Conservation (phyloP, 1,139 yeast species). For the Protomyces arabidopsidicola region DNA sequence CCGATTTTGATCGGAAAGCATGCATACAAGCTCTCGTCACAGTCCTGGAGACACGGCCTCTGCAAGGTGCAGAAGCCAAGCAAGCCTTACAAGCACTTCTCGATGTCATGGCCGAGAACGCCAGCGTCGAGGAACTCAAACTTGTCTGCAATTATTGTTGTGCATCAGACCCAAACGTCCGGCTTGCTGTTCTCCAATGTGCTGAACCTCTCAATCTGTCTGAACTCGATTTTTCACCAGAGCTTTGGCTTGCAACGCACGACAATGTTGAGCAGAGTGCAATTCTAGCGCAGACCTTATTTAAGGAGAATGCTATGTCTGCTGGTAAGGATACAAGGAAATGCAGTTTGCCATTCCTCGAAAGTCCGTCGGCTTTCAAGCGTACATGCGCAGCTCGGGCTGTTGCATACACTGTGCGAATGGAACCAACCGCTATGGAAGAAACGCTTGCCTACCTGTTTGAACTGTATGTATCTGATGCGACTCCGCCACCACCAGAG, state of each 20-base stretch:
- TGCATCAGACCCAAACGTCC: constrained; percentile 64
- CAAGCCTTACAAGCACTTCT: constrained; percentile 75
- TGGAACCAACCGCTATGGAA: constrained; percentile 75
- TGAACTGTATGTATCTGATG: constrained; percentile 41
- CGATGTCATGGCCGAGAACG: constrained; percentile 64
- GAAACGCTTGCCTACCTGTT: constrained; percentile 48
- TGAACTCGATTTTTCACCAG: constrained; percentile 53
- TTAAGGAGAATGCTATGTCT: constrained; percentile 68
- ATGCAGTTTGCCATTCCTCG: constrained; percentile 51
- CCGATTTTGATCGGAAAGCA: constrained; percentile 61
- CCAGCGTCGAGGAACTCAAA: constrained; percentile 54
- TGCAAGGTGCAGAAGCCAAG: constrained; percentile 74
- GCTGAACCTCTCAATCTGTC: constrained; percentile 79
- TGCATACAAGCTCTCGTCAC: constrained; percentile 60
- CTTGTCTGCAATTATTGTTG: constrained; percentile 57
- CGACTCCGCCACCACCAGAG: constrained; percentile 8
- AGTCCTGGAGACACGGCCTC: constrained; percentile 60
- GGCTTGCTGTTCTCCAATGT: constrained; percentile 73
- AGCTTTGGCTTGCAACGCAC: constrained; percentile 72
- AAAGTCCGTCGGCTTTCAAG: constrained; percentile 51
- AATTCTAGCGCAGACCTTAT: constrained; percentile 69
- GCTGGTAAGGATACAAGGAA: constrained; percentile 47
- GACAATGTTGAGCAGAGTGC: constrained; percentile 64
- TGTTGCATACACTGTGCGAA: constrained; percentile 69
- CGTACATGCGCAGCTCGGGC: constrained; percentile 56